phyloP scores from a whole-genome alignment of 2,329 filamentous ascomycete species.

The Aspergillus aculeatinus region DNA sequence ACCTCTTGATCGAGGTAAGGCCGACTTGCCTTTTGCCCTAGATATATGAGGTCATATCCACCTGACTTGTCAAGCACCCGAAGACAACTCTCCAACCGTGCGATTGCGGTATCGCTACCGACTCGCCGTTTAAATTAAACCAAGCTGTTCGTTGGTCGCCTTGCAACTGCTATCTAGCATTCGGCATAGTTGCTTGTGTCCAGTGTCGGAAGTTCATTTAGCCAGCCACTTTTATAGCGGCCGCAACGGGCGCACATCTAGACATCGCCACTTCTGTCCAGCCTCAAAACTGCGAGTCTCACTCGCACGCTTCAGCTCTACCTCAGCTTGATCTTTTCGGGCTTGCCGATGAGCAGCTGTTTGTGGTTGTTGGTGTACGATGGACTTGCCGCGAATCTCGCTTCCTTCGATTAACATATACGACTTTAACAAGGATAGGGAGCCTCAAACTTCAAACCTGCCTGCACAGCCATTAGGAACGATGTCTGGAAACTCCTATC shows the following conservation, averaged over 20 bases:
- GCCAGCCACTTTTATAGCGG: neutral
- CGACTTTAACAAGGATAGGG: constrained; percentile 37
- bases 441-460: constrained; percentile 33
- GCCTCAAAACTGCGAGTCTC: neutral
- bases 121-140: neutral
- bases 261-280: neutral
- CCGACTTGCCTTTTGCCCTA: neutral
- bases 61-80: neutral
- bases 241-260: neutral
- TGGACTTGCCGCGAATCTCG: constrained; percentile 46
- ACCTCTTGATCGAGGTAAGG: neutral
- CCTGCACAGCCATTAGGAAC: constrained; percentile 39
- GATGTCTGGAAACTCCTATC: constrained; percentile 43
- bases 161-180: neutral
- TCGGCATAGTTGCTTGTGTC: neutral
- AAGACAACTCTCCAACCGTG: neutral
- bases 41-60: neutral
- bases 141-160: neutral
- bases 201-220: neutral
- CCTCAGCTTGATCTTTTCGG: neutral
- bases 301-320: constrained; percentile 2
- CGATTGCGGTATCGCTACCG: neutral
- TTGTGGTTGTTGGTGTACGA: constrained; percentile 34
- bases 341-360: constrained; percentile 16
- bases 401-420: constrained; percentile 46